Percentiles rank a stretch among this genome's conserved stretches.
phyloP scores from a whole-genome alignment of 2,329 filamentous ascomycete species.

The Orbilia brochopaga region DNA sequence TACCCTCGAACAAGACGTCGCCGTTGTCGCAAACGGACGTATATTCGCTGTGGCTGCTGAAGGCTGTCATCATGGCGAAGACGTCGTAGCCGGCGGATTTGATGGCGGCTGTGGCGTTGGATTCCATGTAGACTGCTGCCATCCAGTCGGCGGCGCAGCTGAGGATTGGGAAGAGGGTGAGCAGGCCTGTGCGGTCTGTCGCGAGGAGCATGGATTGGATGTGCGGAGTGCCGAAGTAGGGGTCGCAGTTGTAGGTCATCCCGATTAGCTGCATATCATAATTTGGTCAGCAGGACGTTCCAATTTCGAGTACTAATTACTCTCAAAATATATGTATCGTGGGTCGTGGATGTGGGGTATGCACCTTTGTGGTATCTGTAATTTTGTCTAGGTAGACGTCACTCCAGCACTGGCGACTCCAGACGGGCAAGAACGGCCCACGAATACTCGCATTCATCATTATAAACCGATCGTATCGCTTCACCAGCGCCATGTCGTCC shows the following conservation, averaged over 20 bases:
- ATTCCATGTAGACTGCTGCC: constrained; percentile 29
- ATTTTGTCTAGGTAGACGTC: constrained; percentile 57
- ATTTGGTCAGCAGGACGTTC: background rate
- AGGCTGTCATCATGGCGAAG: constrained; percentile 28
- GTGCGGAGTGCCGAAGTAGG: constrained; percentile 54
- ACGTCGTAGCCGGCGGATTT: constrained; percentile 18
- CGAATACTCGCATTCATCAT: constrained; percentile 57
- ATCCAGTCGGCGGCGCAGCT: constrained; percentile 12
- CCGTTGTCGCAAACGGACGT: constrained; percentile 14
- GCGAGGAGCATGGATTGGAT: constrained; percentile 59
- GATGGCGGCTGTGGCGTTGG: constrained; percentile 23
- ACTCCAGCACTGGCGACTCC: constrained; percentile 58
- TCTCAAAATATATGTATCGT: constrained; percentile 1
- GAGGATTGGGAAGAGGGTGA: constrained; percentile 56
- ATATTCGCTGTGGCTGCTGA: constrained; percentile 21
- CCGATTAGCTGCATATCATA: constrained; percentile 58
- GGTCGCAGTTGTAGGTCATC: constrained; percentile 58
- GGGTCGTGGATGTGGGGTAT: no score
- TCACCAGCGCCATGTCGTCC: constrained; percentile 55
- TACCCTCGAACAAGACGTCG: constrained; percentile 12
- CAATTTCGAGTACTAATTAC: no score
- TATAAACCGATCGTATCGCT: constrained; percentile 58
- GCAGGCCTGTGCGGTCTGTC: constrained; percentile 58
- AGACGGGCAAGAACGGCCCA: constrained; percentile 58
- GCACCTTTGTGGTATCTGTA: constrained; percentile 56